Conservation (phyloP, 1,139 yeast species). For the Kodamaea suecica region DNA sequence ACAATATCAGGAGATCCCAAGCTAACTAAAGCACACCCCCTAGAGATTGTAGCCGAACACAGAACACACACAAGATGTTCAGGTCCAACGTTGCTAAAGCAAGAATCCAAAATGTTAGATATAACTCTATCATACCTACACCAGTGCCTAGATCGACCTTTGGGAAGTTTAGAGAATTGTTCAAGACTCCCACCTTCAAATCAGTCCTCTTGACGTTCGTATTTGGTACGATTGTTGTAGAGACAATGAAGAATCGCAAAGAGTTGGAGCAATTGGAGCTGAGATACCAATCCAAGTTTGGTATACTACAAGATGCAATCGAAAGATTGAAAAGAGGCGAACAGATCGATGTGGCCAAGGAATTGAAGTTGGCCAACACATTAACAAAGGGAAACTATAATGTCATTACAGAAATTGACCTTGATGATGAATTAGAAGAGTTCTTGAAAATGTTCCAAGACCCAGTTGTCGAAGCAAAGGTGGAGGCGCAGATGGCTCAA, state of each 20-base stretch:
- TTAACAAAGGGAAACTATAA: conserved; percentile 32
- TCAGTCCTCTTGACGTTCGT: conserved; percentile 37
- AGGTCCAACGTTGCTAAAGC: neutral
- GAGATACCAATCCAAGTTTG: conserved; percentile 32
- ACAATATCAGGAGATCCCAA: too few species aligned
- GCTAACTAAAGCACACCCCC: too few species aligned
- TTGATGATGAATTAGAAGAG: conserved; percentile 39
- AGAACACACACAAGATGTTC: neutral
- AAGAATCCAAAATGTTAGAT: neutral
- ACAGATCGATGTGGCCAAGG: conserved; percentile 35
- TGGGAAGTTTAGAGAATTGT: conserved; percentile 13
- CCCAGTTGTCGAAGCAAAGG: conserved; percentile 1
- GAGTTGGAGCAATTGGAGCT: conserved; percentile 30
- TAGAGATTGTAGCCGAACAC: too few species aligned
- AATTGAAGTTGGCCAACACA: conserved; percentile 37
- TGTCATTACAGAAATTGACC: conserved; percentile 34
- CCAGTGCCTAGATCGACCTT: conserved; percentile 1
- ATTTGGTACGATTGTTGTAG: conserved; percentile 42
- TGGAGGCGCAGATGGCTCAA: neutral
- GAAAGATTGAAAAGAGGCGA: conserved; percentile 30
- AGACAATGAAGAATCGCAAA: conserved; percentile 34
- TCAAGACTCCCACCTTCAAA: conserved; percentile 36
- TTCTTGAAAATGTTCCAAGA: conserved; percentile 32
- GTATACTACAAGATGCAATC: conserved; percentile 31
- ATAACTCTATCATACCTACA: conserved; percentile 7